Evolutionary conservation across 352 stramenopile genomes (phyloP).

Genomic region (Phytophthora nicotianae): DNA sequence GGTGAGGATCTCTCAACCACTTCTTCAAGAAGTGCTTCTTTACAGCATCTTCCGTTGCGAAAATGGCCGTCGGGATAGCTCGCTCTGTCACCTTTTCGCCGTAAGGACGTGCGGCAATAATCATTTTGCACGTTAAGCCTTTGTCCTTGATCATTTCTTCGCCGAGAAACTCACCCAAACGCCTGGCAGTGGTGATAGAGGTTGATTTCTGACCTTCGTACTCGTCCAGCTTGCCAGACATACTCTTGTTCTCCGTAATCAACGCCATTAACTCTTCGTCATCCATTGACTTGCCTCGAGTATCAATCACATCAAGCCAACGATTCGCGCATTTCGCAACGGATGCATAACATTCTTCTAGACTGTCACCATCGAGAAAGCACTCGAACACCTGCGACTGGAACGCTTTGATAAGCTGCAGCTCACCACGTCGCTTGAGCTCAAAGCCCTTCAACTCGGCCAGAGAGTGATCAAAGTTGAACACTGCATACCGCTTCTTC

Average conservation of each 20-base stretch:
- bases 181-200: slow-evolving; percentile 96
- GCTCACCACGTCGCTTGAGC: slow-evolving; percentile 97
- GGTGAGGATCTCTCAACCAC: slow-evolving; percentile 93
- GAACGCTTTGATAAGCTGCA: slow-evolving; percentile 99
- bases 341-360: slow-evolving; percentile 96
- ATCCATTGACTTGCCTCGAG: slow-evolving; percentile 93
- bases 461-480: slow-evolving; percentile 84
- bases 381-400: slow-evolving; percentile 98
- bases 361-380: slow-evolving; percentile 94
- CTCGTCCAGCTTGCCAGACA: slow-evolving; percentile 97
- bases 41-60: slow-evolving; percentile 94
- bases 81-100: slow-evolving; percentile 97
- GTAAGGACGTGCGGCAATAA: slow-evolving; percentile 92
- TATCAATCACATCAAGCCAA: slow-evolving; percentile 99
- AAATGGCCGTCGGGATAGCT: slow-evolving; percentile 98
- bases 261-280: slow-evolving; percentile 97
- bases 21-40: slow-evolving; percentile 98
- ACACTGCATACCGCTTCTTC: slow-evolving; percentile 97
- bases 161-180: slow-evolving; percentile 98
- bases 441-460: slow-evolving; percentile 95
- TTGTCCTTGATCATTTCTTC: slow-evolving; percentile 99
- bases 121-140: slow-evolving; percentile 98
- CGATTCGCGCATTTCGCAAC: slow-evolving; percentile 97
- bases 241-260: slow-evolving; percentile 99
- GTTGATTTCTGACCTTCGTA: slow-evolving; percentile 98